Evolutionary conservation across 129 eudicot genomes (phyloP), one percentile per base, ranked within the genome.

Genomic region (Silybum marianum): DNA sequence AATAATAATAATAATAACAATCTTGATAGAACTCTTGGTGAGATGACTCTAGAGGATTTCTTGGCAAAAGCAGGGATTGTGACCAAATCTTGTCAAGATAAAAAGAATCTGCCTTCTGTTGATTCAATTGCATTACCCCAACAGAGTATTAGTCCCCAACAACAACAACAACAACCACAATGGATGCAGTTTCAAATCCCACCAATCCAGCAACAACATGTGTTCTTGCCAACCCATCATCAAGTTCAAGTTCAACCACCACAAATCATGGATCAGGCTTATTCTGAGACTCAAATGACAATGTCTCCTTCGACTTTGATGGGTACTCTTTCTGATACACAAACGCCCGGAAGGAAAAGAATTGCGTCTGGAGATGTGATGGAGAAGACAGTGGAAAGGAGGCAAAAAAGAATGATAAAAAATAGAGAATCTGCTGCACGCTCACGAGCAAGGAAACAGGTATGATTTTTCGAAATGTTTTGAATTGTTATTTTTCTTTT

Each of bases 361-460:
- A 83, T 36, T 71, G 95, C 89, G 32, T 86, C 91, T 21, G 93
- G 86, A 19, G 96, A 87, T 68, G 85, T 88, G 74, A 88, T 85
- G 71, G 98, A 93, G 78, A 93, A 86, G 85, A 85, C 90, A 38
- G 98, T 90, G 60, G 96, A 93, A 84, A 90, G 96, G 88, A 89
- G 97, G 86, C 97, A 93, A 83, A 93, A 93, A 82, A 85, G 97
- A 87, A 92, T 92, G 97, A 90, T 92, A 16, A 92, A 92, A 84
- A 92, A 92, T 51, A 76, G 97, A 85, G 98, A 93, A 86, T 92
- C 97, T 62, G 97, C 97, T 51, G 94, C 94, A 1, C 87, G 97
- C 24, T 92, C 97, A 79, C 88, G 97, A 83, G 97, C 97, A 63
- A 88, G 97, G 88, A 93, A 90, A 71, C 96, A 90, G 98, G 97